Percentiles rank a stretch among this genome's conserved stretches.
Conservation (phyloP, 345 rosid genomes). For the Gossypium sturtianum region DNA sequence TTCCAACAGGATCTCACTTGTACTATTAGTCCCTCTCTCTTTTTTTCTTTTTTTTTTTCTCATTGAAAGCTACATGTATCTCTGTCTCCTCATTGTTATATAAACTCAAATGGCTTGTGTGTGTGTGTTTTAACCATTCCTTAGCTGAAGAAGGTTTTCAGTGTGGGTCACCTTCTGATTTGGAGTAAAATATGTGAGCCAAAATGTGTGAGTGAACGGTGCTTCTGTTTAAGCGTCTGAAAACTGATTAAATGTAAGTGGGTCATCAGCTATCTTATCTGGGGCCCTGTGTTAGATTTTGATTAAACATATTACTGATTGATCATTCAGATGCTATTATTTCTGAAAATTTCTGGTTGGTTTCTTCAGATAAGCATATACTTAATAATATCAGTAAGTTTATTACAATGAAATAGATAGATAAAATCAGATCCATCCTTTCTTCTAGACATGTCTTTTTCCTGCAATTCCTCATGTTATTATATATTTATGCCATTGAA, state of each 20-base stretch:
- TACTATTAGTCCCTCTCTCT: not conserved
- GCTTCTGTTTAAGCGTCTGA: constrained; percentile 5
- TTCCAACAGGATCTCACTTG: constrained; percentile 5
- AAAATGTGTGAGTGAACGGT: constrained; percentile 14
- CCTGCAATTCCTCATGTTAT: not conserved
- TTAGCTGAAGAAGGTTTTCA: not conserved
- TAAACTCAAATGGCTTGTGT: not conserved
- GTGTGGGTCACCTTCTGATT: constrained; percentile 24
- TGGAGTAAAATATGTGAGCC: constrained; percentile 19
- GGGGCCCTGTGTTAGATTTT: constrained; percentile 32
- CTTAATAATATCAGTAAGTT: not conserved
- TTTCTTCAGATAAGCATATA: not conserved
- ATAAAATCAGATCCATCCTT: not conserved
- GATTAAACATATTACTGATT: constrained; percentile 7
- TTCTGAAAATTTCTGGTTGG: not conserved
- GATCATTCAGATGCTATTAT: not conserved
- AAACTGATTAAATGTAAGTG: constrained; percentile 17
- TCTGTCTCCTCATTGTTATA: constrained; percentile 18
- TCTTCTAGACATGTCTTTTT: not conserved
- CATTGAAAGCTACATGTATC: constrained; percentile 24
- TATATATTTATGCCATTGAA: not conserved
- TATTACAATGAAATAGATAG: not conserved
- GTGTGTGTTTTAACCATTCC: not conserved
- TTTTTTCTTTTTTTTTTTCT: not conserved
- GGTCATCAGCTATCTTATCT: constrained; percentile 20